Base-by-base conservation (phyloP, 78 protist genomes). In the Dictyostelium discoideum region DNA sequence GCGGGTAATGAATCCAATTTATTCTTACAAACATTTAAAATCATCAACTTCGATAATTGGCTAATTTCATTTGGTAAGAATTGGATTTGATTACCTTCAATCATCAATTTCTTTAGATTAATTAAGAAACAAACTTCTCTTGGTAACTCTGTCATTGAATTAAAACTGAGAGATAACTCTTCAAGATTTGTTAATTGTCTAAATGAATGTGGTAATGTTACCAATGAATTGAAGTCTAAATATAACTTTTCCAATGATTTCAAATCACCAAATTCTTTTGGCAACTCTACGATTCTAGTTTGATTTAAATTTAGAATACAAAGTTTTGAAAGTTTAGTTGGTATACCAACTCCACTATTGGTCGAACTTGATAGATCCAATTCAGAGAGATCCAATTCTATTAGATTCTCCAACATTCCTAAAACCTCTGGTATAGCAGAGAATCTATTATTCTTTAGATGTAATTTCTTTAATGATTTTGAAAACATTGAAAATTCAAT, bases 251-350 rank as follows among this genome's bases (percentile, higher is more conserved):
- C 84, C 84, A 93, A 67, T 7, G 29, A 29, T 29, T 9, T 32
- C 10, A 86, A 60, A 6, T 80, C 76, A 44, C 96, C 96, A 77
- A 93, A 74, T 42, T 93, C 96, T 29, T 93, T 86, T 11, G 96
- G 92, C 2, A 93, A 37, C 14, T 24, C 77, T 2, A 29, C 44
- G 10, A 93, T 54, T 11, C 37, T 29, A 13, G 92, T 86, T 22
- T 80, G 77, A 20, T 77, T 73, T 24, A 93, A 92, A 32, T 69
- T 63, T n/a, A 93, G 72, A 9, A 39, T 13, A 37, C 77, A 86
- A n/a, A 90, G 87, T 39, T 85, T 83, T 16, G 79, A 3, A 2
- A 54, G 22, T 3, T 26, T 44, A 1, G 85, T 37, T 22, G 50
- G 84, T 32, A 79, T 13, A 0, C 26, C 24, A 37, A 16, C 39